These are phyloP conservation scores for Amanita pallidorosea DNA, from an alignment of 768 basidiomycete genomes.

Conservation along the genomic window DNA sequence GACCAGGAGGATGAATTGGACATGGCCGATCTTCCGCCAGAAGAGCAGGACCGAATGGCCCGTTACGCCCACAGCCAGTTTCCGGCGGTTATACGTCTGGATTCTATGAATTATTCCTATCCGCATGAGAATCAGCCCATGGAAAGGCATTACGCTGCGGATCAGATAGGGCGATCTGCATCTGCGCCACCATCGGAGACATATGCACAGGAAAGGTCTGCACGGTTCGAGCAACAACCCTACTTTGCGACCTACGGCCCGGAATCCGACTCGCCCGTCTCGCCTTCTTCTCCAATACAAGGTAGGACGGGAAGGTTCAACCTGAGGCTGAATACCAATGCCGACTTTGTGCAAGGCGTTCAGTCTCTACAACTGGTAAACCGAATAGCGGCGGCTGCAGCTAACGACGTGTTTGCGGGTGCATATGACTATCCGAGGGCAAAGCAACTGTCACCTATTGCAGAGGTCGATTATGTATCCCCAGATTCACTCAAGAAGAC, in stretches of 20 bases:
- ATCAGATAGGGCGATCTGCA: constrained; percentile 3
- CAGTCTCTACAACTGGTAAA: constrained; percentile 29
- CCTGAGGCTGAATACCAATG: constrained; percentile 15
- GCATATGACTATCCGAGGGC: constrained; percentile 28
- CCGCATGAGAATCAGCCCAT: not conserved
- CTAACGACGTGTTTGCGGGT: constrained; percentile 23
- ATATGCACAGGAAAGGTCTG: not conserved
- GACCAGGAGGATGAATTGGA: not conserved
- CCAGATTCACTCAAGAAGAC: constrained; percentile 20
- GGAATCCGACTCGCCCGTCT: not conserved
- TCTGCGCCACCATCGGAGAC: constrained; percentile 1
- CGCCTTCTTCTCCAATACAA: not conserved
- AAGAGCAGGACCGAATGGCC: not conserved
- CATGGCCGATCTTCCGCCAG: not conserved
- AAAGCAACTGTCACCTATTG: constrained; percentile 54
- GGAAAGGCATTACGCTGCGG: not conserved
- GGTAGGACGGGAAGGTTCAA: constrained; percentile 7
- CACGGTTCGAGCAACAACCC: not conserved
- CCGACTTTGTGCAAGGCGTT: constrained; percentile 24
- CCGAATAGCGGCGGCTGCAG: constrained; percentile 5
- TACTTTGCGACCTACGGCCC: not conserved
- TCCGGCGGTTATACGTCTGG: constrained; percentile 5
- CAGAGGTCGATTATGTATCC: constrained; percentile 53
- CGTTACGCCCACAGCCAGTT: not conserved
- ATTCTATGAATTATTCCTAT: constrained; percentile 1